phyloP scores from a whole-genome alignment of 2,329 filamentous ascomycete species.

The Pseudopyricularia javanii region DNA sequence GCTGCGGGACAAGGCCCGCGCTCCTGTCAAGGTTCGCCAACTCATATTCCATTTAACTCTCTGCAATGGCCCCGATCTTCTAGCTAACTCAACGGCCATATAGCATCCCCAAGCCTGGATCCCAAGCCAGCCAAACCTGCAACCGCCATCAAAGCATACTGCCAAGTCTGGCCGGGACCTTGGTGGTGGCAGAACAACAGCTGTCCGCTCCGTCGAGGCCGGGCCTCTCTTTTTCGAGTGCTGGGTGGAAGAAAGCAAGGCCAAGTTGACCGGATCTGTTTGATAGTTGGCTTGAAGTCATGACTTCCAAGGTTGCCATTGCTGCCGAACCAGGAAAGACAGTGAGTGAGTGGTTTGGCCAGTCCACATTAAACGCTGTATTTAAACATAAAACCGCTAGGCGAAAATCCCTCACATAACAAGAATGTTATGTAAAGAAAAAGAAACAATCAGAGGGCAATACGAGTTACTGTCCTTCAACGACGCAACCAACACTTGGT shows the following conservation, averaged over 20 bases:
- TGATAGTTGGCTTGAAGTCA: background rate
- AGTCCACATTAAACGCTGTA: background rate
- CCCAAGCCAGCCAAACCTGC: slow-evolving; percentile 35
- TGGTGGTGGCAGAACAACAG: slow-evolving; percentile 28
- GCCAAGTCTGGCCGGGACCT: slow-evolving; percentile 16
- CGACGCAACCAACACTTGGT: background rate
- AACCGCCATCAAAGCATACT: slow-evolving; percentile 21
- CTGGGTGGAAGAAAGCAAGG: slow-evolving; percentile 47
- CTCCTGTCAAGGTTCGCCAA: slow-evolving; percentile 37
- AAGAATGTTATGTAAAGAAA: background rate
- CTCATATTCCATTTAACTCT: background rate
- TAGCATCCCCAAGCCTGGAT: slow-evolving; percentile 51
- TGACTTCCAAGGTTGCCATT: no score
- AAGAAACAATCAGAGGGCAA: background rate
- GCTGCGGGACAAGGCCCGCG: slow-evolving; percentile 40
- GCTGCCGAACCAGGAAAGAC: no score
- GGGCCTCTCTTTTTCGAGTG: slow-evolving; percentile 54
- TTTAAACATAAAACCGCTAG: background rate
- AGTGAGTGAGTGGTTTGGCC: background rate
- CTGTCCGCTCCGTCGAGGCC: slow-evolving; percentile 41
- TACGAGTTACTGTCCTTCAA: background rate
- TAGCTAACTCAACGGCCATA: background rate
- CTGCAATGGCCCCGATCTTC: background rate
- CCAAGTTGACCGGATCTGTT: slow-evolving; percentile 7
- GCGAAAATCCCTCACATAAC: background rate